phyloP scores from a whole-genome alignment of 441 rosid genomes.

The Populus trichocarpa region DNA sequence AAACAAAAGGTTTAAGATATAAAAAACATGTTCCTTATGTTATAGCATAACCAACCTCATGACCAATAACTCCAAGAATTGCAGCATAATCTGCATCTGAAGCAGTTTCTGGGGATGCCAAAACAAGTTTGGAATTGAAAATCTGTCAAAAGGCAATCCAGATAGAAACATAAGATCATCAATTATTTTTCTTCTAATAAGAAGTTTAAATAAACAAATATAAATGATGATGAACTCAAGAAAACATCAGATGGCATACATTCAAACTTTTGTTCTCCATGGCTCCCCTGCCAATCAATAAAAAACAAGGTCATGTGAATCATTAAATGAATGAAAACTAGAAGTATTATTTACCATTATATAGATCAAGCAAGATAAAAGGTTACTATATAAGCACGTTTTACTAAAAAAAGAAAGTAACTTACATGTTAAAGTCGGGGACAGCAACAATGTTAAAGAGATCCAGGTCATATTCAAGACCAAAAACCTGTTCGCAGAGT shows the following conservation, averaged over 20 bases:
- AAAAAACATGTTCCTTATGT: neutral
- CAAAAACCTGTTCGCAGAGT: constrained; percentile 63
- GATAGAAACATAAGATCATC: constrained; percentile 9
- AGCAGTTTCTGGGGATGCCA: constrained; percentile 99
- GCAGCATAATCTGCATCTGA: constrained; percentile 93
- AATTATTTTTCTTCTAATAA: neutral
- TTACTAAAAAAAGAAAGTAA: constrained; percentile 11
- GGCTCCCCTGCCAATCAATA: constrained; percentile 78
- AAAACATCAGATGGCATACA: constrained; percentile 38
- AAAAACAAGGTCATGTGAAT: constrained; percentile 15
- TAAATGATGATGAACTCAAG: neutral
- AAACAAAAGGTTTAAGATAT: neutral
- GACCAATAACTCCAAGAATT: constrained; percentile 93
- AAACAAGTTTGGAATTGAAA: constrained; percentile 92
- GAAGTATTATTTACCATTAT: neutral
- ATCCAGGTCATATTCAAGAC: constrained; percentile 95
- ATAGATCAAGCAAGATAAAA: neutral
- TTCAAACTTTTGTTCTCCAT: constrained; percentile 99
- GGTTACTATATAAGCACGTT: neutral
- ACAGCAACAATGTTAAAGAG: constrained; percentile 98
- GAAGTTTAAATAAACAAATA: neutral
- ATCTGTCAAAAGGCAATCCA: constrained; percentile 48
- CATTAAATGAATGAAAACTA: constrained; percentile 2
- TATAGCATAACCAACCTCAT: constrained; percentile 58
- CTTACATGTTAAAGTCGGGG: constrained; percentile 98